Evolutionary conservation across 495 filamentous ascomycete species (phyloP).

Genomic region (Talaromyces trachyspermus): DNA sequence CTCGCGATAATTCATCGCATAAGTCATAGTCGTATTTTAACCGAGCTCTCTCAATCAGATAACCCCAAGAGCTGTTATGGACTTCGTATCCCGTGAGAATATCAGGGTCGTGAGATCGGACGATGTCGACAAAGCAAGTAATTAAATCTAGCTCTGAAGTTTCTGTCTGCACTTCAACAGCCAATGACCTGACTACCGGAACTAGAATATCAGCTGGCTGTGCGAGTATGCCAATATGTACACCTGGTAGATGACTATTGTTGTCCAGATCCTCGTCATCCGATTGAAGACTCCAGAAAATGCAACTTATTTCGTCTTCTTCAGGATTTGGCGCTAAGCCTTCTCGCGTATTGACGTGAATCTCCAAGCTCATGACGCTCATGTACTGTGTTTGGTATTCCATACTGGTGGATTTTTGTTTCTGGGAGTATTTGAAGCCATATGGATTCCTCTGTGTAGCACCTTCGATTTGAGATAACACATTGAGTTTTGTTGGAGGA

Average conservation of each 20-base stretch:
- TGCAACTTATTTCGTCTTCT: slow-evolving; percentile 77
- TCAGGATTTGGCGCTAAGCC: slow-evolving; percentile 78
- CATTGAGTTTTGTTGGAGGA: slow-evolving; percentile 16
- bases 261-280: slow-evolving; percentile 53
- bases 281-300: slow-evolving; percentile 86
- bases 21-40: slow-evolving; percentile 84
- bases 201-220: slow-evolving; percentile 10
- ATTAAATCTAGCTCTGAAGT: slow-evolving; percentile 76
- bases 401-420: slow-evolving; percentile 63
- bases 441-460: slow-evolving; percentile 79
- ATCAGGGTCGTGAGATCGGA: slow-evolving; percentile 78
- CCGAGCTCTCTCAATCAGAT: slow-evolving; percentile 82
- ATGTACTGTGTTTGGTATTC: slow-evolving; percentile 87
- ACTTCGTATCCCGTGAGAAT: slow-evolving; percentile 95
- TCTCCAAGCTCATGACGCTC: slow-evolving; percentile 90
- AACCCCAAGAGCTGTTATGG: slow-evolving; percentile 89
- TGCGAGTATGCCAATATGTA: slow-evolving; percentile 58
- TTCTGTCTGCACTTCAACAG: slow-evolving; percentile 64
- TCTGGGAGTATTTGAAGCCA: slow-evolving; percentile 85
- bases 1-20: slow-evolving; percentile 82
- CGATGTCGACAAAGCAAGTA: slow-evolving; percentile 75
- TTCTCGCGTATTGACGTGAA: slow-evolving; percentile 89
- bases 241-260: slow-evolving; percentile 44
- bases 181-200: slow-evolving; percentile 32
- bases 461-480: slow-evolving; percentile 80